Base-by-base conservation (phyloP, 768 basidiomycete species). In the Pulveroboletus ravenelii region DNA sequence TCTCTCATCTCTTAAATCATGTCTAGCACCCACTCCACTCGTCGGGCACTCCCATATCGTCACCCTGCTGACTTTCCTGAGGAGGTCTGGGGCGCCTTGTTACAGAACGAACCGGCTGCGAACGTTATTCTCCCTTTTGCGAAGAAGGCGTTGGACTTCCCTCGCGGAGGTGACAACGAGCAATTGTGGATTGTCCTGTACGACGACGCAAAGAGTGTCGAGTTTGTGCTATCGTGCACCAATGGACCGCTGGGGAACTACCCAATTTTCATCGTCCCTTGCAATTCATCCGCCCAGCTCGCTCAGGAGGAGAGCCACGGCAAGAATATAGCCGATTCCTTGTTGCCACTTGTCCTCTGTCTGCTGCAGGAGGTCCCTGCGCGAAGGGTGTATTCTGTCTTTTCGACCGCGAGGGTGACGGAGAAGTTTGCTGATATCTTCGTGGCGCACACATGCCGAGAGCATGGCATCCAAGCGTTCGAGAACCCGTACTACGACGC, bases 401-500 rank as follows among this genome's bases (percentile, higher is more conserved):
- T 87, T 51, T 78, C 82, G 3, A 70, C 75, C 7, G 72, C 79
- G 2, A 55, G 60, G 10, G 66, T 87, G 17, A 61, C 79, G 0
- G 41, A 51, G 9, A 52, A 56, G 6, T 85, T 89, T 56, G 71
- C 74, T 2, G 53, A 63, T 3, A 51, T 70, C 10, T 88, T 63
- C 32, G 51, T 47, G 79, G 85, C 67, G 68, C 18, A 39, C 54
- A n/a, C 41, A 1, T 23, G 27, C n/a, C 13, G 34, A 9, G 8
- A 20, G 7, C 7, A 37, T 12, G 52, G 18, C 31, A 52, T 63
- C 1, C 42, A 80, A 18, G 48, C 51, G 1, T 45, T 62, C 38
- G 56, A 71, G 35, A 29, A 48, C 0, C 78, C 81, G 0, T 89
- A 87, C 56, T 89, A 89, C 51, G 74, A 76, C 25, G 81, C 85